Evolutionary conservation across 2,329 filamentous ascomycete species (phyloP).

Genomic region (Trichothecium sympodiale): DNA sequence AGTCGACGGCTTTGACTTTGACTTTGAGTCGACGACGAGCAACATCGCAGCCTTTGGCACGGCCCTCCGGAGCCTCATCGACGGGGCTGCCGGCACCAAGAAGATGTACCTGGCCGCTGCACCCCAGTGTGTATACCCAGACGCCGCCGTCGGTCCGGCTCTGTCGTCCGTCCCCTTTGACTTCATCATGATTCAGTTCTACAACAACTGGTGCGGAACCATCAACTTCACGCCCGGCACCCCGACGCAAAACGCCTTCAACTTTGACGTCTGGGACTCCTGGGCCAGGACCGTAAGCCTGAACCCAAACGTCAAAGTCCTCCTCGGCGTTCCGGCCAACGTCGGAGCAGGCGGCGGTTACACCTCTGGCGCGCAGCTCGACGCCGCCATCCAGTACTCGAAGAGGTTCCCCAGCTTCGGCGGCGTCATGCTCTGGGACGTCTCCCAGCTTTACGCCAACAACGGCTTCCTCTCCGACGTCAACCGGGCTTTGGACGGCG

Average conservation of each 20-base stretch:
- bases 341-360: constrained; percentile 46
- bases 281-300: constrained; percentile 49
- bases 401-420: constrained; percentile 49
- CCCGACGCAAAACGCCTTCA: constrained; percentile 40
- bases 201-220: constrained; percentile 57
- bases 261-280: constrained; percentile 52
- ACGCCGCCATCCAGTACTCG: constrained; percentile 38
- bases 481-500: too few species aligned
- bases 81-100: constrained; percentile 26
- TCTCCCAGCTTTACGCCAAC: too few species aligned
- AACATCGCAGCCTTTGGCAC: constrained; percentile 53
- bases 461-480: too few species aligned
- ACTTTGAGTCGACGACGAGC: constrained; percentile 51
- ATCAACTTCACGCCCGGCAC: constrained; percentile 35
- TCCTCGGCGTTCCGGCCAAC: constrained; percentile 50
- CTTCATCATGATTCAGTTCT: constrained; percentile 54
- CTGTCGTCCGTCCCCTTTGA: constrained; percentile 47
- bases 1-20: constrained; percentile 68
- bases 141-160: constrained; percentile 45
- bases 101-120: constrained; percentile 56
- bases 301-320: constrained; percentile 49
- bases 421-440: constrained; percentile 62
- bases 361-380: constrained; percentile 31
- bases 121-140: constrained; percentile 58
- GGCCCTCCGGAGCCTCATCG: constrained; percentile 44